Base-by-base conservation (phyloP, 805 yeast species). In the Pichia manshurica region DNA sequence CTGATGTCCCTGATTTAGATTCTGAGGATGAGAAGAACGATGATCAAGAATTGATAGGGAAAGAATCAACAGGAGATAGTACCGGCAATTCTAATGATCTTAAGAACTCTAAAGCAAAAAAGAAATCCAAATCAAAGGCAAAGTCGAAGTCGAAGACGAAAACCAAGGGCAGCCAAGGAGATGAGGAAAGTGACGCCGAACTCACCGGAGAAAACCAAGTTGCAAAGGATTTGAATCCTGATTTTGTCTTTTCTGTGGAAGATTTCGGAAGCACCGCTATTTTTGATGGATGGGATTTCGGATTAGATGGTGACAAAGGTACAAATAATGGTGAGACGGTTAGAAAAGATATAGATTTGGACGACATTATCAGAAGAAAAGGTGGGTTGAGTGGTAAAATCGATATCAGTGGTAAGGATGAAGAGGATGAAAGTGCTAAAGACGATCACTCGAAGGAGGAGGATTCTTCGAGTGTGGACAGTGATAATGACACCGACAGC, bases 231-330 rank as follows among this genome's bases (percentile, higher is more conserved):
- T 62, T 89, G 40, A 82, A 87, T 56, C 88, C 90, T 4, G 82
- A 79, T 31, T 88, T 93, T 60, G 66, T 74, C 17, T 90, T 90
- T 60, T 75, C 80, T 20, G 55, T 81, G 10, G 87, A 78, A 8
- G 67, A 61, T 38, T 51, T 58, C 5, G 59, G 54, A 3, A 42
- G 69, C 1, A 48, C 50, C 10, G 53, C 72, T 3, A 68, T 68
- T 3, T 80, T 82, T 45, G 79, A 77, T 48, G 96, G 96, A 4
- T 89, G 97, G 96, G 88, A 88, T 56, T 87, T 89, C 60, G 77
- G 43, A 23, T 22, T 39, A 8, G 42, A 74, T 36, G 79, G 78
- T 46, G 79, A 75, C 34, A 25, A 21, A 7, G n/a, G 34, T n/a
- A 54, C 51, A 4, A 52, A 46, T 33, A 45, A 32, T 8, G 57